Evolutionary conservation across 257 asterid genomes (phyloP), one percentile per base, ranked within the genome.

Genomic region (Oldenlandia corymbosa): DNA sequence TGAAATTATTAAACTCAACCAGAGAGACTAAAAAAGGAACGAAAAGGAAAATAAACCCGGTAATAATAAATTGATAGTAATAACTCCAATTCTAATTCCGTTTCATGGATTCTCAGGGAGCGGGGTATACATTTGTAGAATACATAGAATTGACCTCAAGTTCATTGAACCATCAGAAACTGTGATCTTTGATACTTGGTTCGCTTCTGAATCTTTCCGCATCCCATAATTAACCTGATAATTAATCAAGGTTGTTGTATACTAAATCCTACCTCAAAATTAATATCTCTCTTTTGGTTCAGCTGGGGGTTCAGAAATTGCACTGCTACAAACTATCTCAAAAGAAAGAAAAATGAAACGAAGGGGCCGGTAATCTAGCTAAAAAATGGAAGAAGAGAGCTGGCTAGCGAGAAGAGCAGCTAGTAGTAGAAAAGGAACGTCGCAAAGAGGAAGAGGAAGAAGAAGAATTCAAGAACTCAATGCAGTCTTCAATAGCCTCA

Each of bases 401-500:
- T 11, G 14, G 18, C 47, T 76, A 84, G 70, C 91, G 79, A 55
- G 95, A 78, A 65, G 62, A 57, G 46, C 62, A n/a, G 62, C 82
- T 82, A 11, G 76, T 45, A 41, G 84, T 75, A 23, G 95, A 88
- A 69, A 75, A 80, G 9, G 95, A 84, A 74, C 91, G 83, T 16
- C 65, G 88, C 56, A 88, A 67, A 51, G 85, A 75, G 24, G 95
- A 79, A 1, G 83, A 75, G n/a, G n/a, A n/a, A 14, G 94, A 79
- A 0, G 88, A 86, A 52, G 83, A 79, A 72, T 88, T 88, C 74
- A 91, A 85, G 84, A 91, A 91, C 84, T 86, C 88, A 52, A 91
- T 91, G 71, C 98, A 91, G 42, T 91, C 98, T 55, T 86, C 93
- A 2, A 91, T 83, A 49, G 98, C 98, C 71, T 91, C 89, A 9